phyloP scores from a whole-genome alignment of 2,329 filamentous ascomycete genomes.

The Verticillium albo-atrum region DNA sequence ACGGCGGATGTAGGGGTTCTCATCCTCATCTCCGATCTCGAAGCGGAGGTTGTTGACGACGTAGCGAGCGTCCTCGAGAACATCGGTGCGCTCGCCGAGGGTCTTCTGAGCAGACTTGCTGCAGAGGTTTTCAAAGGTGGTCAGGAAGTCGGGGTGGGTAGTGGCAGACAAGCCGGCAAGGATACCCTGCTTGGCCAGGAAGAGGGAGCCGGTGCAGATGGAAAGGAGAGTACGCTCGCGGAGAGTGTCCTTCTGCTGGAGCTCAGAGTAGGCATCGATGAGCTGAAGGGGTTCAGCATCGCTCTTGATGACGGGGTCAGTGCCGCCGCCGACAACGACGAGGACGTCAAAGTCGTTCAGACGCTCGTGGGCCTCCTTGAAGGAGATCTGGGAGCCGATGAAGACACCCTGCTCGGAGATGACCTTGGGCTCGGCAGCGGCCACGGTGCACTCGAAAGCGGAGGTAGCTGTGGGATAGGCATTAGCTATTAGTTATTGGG shows the following conservation, averaged over 20 bases:
- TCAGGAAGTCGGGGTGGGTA: conserved; percentile 76
- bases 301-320: conserved; percentile 58
- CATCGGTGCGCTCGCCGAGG: conserved; percentile 72
- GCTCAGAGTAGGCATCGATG: conserved; percentile 71
- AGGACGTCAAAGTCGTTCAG: conserved; percentile 76
- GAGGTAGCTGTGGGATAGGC: conserved; percentile 43
- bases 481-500: background rate
- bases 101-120: conserved; percentile 67
- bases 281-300: conserved; percentile 66
- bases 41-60: conserved; percentile 91
- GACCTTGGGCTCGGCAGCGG: conserved; percentile 47
- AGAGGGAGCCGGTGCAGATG: conserved; percentile 73
- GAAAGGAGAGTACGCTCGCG: conserved; percentile 79
- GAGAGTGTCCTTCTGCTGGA: conserved; percentile 73
- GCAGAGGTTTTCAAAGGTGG: conserved; percentile 76
- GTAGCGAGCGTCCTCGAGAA: conserved; percentile 75
- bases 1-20: conserved; percentile 78
- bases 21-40: conserved; percentile 74
- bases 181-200: conserved; percentile 72
- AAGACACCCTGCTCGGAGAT: conserved; percentile 60
- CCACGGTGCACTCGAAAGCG: conserved; percentile 56
- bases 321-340: conserved; percentile 69
- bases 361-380: conserved; percentile 68
- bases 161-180: conserved; percentile 76
- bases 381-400: conserved; percentile 70